phyloP scores from a whole-genome alignment of 225 moss, liverwort and hornwort genomes.

The Climacium dendroides region DNA sequence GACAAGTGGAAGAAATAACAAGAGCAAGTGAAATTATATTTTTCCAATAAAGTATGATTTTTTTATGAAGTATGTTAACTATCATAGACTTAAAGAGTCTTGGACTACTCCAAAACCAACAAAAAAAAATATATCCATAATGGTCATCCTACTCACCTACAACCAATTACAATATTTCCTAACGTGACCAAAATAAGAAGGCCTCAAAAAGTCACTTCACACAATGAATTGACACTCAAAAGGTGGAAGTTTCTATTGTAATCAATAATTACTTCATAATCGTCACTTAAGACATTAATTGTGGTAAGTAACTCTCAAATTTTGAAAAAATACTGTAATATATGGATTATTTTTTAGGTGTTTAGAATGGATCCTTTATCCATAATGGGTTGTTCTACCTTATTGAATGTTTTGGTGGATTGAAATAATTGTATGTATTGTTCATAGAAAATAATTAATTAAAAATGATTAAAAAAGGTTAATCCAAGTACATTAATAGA shows the following conservation, averaged over 20 bases:
- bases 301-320: background rate
- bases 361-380: background rate
- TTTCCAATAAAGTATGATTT: background rate
- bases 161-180: background rate
- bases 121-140: no score
- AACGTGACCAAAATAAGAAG: accelerated
- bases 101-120: background rate
- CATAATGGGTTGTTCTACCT: background rate
- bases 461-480: background rate
- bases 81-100: no score
- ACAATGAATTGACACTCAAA: background rate
- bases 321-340: background rate
- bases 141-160: background rate
- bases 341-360: no score
- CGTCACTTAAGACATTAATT: background rate
- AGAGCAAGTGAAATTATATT: background rate
- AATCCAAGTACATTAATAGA: background rate
- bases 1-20: background rate
- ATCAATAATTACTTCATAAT: background rate
- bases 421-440: no score
- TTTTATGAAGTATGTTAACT: background rate
- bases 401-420: background rate
- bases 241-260: background rate
- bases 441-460: accelerated
- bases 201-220: background rate